Conservation (phyloP, 2,329 filamentous ascomycete species). For the Sclerotinia trifoliorum region DNA sequence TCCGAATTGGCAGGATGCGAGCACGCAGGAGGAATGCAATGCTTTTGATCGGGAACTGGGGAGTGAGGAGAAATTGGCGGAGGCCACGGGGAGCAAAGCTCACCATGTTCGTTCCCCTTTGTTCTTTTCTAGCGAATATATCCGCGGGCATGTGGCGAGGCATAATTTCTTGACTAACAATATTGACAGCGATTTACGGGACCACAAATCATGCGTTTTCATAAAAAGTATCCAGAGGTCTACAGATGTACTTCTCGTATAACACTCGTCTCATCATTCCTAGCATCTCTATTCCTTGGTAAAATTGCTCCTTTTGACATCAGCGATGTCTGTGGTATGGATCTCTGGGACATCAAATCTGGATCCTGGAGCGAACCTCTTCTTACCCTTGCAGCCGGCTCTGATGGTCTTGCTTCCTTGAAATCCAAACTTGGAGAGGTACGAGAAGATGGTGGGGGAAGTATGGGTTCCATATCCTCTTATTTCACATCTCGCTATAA, state of each 20-base stretch:
- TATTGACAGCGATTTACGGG: constrained; percentile 79
- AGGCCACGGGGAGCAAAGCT: constrained; percentile 84
- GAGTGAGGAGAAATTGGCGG: constrained; percentile 64
- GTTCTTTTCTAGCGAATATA: not conserved
- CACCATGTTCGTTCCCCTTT: constrained; percentile 71
- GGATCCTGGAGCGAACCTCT: constrained; percentile 73
- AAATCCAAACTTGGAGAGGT: constrained; percentile 78
- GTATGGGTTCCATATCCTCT: constrained; percentile 69
- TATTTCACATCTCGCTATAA: constrained; percentile 82
- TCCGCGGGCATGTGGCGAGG: not conserved
- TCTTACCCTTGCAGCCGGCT: constrained; percentile 67
- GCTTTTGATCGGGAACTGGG: constrained; percentile 75
- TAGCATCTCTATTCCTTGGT: constrained; percentile 87
- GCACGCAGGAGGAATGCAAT: constrained; percentile 89
- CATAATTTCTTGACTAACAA: constrained; percentile 23
- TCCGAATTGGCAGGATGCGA: constrained; percentile 98
- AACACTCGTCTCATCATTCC: constrained; percentile 91
- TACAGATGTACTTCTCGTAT: constrained; percentile 81
- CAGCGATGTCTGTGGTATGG: constrained; percentile 93
- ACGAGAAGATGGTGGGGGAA: constrained; percentile 73
- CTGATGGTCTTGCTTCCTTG: constrained; percentile 61
- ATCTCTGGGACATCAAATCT: constrained; percentile 84
- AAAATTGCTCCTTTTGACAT: constrained; percentile 86
- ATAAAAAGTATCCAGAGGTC: constrained; percentile 73
- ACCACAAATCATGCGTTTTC: constrained; percentile 91